Conservation (phyloP, 139 green algal genomes). For the Trebouxia sp. region DNA sequence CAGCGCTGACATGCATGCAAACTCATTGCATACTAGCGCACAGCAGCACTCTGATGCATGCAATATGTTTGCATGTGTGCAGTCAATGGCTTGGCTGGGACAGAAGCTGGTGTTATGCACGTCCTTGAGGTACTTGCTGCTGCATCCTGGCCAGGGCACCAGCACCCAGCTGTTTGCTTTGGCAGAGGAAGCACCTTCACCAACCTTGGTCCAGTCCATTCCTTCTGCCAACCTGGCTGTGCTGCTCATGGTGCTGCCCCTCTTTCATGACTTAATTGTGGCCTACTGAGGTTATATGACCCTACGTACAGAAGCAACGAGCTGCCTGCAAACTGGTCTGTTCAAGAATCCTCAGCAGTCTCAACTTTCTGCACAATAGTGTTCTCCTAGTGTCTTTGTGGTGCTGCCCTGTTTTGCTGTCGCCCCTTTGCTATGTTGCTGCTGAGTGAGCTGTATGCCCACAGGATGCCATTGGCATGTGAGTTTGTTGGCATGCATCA, state of each 20-base stretch:
- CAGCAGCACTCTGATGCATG: background rate
- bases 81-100: slow-evolving; percentile 48
- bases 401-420: no score
- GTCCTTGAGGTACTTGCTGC: slow-evolving; percentile 46
- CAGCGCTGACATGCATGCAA: background rate
- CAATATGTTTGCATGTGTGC: background rate
- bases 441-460: no score
- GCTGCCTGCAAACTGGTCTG: no score
- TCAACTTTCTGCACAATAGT: background rate
- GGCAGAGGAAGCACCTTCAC: slow-evolving; percentile 38
- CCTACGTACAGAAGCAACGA: no score
- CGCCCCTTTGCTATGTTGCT: no score
- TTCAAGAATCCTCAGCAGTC: background rate
- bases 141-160: slow-evolving; percentile 21
- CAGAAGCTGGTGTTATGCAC: slow-evolving; percentile 39
- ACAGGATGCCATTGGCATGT: no score
- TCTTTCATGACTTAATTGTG: background rate
- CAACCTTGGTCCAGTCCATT: slow-evolving; percentile 32
- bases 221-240: slow-evolving; percentile 24
- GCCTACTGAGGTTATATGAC: background rate
- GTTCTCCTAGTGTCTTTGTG: no score
- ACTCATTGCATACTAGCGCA: no score
- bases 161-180: slow-evolving; percentile 39
- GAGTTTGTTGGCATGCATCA: no score
- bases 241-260: slow-evolving; percentile 36